Evolutionary conservation across 2,329 filamentous ascomycete species (phyloP), one percentile per base, ranked within the genome.

Genomic region (Pseudocercospora fijiensis): DNA sequence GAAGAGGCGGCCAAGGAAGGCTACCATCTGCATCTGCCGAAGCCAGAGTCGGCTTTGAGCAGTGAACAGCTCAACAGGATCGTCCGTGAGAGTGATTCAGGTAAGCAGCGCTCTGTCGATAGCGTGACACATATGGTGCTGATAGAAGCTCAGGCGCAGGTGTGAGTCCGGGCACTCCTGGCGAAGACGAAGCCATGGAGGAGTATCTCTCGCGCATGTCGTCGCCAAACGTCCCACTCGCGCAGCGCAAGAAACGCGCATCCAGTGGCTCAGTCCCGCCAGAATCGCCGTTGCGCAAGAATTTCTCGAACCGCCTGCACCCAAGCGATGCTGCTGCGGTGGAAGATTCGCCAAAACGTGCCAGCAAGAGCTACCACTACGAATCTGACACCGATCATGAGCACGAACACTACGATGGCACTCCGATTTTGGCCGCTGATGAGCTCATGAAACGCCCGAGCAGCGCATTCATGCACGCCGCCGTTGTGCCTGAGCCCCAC

Each of bases 21-120:
- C 74, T 85, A 87, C 68, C 86, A 84, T 47, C 28, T 85, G 67
- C 89, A 89, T 72, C 82, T 58, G 82, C 84, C 84, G 28, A 82
- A 86, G 57, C 85, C 85, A 41, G 90, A 95, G 74, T 96, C 90
- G 80, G 91, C 92, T 61, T 85, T 96, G 86, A 95, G 90, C 78
- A 93, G 90, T 72, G 90, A 92, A 47, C 91, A 96, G 73, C 80
- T 98, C 70, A 96, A 96, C 79, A 92, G 90, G 79, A 88, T 98
- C 69, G 92, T 98, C 62, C 86, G 88, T 67, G 85, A 90, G 47
- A 92, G 89, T 41, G 85, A 75, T 60, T 75, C 83, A 71, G 84
- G 85, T 87, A 63, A 58, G 69, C 52, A 18, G 18, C 27, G n/a
- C 20, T 28, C 13, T 18, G n/a, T 20, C 16, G 7, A 18, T 60